Evolutionary conservation across 305 asterid genomes (phyloP).

Genomic region (Fraxinus floribunda): DNA sequence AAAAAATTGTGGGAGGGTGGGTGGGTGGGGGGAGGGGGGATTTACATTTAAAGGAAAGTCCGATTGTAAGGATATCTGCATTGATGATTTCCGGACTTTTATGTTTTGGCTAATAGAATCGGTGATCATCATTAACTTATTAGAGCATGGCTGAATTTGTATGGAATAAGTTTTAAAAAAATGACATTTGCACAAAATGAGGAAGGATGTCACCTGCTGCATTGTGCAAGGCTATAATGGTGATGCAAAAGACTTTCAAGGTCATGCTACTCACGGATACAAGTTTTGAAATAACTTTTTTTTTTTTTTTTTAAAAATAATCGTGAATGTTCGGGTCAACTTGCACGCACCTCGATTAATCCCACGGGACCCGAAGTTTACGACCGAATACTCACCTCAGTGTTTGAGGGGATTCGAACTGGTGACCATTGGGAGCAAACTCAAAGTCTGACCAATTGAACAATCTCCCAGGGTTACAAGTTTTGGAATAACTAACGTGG

Average conservation of each 20-base stretch:
- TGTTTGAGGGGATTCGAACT: no score
- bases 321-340: no score
- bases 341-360: no score
- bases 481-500: neutral
- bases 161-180: neutral
- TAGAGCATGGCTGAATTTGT: neutral
- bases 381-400: no score
- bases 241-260: constrained; percentile 8
- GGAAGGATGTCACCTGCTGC: neutral
- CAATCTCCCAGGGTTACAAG: no score
- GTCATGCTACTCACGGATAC: neutral
- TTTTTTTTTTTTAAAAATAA: neutral
- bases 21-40: no score
- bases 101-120: neutral
- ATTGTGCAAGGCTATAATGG: neutral
- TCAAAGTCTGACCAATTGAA: no score
- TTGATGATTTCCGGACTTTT: constrained; percentile 1
- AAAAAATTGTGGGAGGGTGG: neutral
- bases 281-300: constrained; percentile 7
- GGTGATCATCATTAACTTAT: neutral
- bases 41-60: neutral
- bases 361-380: no score
- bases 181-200: neutral
- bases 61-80: neutral
- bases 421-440: no score